A percentile compares a stretch with the other conserved stretches of the same genome.
Evolutionary conservation across 139 green algal species (phyloP).

Genomic region (Trebouxia sp.): DNA sequence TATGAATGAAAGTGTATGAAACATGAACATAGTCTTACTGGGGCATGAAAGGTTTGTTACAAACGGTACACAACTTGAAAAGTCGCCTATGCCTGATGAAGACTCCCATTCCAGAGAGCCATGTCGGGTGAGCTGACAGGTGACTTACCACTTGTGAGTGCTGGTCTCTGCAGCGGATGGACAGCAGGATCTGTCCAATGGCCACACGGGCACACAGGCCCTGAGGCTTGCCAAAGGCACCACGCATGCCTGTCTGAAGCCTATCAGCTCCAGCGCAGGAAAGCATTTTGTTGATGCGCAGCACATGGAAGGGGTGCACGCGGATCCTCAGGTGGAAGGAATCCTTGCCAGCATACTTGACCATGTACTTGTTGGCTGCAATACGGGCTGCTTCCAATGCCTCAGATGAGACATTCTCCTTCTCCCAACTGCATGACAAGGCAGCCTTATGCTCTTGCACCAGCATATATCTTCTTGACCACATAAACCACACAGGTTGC

Average conservation of each 20-base stretch:
- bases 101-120: neutral
- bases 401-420: conserved; percentile 88
- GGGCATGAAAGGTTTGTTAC: no score
- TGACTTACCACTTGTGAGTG: conserved; percentile 51
- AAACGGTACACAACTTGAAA: no score
- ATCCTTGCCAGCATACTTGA: conserved; percentile 97
- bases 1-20: no score
- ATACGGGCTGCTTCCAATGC: conserved; percentile 97
- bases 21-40: no score
- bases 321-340: conserved; percentile 98
- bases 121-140: neutral
- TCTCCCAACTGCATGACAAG: conserved; percentile 72
- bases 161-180: conserved; percentile 92
- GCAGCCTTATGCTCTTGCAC: no score
- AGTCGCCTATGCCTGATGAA: neutral
- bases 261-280: conserved; percentile 98
- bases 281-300: conserved; percentile 99
- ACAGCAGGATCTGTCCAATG: conserved; percentile 98
- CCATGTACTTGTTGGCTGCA: conserved; percentile 99
- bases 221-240: conserved; percentile 97
- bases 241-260: conserved; percentile 99
- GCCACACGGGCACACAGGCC: conserved; percentile 88
- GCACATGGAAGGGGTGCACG: conserved; percentile 98
- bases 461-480: no score
- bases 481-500: no score